Conservation (phyloP, 768 basidiomycete genomes). For the Rhodotorula toruloides region DNA sequence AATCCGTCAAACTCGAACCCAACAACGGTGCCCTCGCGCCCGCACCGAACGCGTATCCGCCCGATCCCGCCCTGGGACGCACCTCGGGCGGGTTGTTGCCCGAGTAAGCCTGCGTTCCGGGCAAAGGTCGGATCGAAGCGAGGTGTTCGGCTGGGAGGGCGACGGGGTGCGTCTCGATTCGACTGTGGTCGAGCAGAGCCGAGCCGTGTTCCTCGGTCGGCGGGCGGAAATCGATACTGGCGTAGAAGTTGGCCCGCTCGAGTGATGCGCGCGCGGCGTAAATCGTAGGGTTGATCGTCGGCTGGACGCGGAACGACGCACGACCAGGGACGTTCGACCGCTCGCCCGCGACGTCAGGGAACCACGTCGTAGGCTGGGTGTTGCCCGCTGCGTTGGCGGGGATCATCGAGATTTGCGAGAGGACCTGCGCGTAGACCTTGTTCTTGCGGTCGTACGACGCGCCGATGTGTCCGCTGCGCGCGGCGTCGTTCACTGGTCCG, state of each 20-base stretch:
- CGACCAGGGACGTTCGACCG: conserved; percentile 35
- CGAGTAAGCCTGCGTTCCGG: no score
- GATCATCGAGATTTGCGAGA: conserved; percentile 27
- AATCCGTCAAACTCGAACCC: no score
- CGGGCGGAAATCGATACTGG: conserved; percentile 12
- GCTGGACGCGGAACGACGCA: conserved; percentile 22
- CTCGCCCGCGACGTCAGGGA: conserved; percentile 28
- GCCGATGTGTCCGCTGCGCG: neutral
- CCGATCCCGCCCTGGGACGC: no score
- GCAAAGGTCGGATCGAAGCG: no score
- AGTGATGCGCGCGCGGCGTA: conserved; percentile 7
- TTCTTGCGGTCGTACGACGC: neutral
- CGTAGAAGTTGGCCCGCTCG: neutral
- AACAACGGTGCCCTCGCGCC: no score
- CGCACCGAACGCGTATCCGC: no score
- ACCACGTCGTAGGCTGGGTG: conserved; percentile 26
- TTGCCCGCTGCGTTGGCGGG: neutral
- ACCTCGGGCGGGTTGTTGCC: no score
- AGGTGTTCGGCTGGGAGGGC: no score
- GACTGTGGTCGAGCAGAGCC: conserved; percentile 9
- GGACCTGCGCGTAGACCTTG: conserved; percentile 25
- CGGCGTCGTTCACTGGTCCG: conserved; percentile 3
- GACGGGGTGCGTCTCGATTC: no score
- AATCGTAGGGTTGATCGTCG: conserved; percentile 15
- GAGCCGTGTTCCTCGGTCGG: conserved; percentile 33